Base-by-base conservation (phyloP, 306 rosid species). In the Vigna reflexopilosa region DNA sequence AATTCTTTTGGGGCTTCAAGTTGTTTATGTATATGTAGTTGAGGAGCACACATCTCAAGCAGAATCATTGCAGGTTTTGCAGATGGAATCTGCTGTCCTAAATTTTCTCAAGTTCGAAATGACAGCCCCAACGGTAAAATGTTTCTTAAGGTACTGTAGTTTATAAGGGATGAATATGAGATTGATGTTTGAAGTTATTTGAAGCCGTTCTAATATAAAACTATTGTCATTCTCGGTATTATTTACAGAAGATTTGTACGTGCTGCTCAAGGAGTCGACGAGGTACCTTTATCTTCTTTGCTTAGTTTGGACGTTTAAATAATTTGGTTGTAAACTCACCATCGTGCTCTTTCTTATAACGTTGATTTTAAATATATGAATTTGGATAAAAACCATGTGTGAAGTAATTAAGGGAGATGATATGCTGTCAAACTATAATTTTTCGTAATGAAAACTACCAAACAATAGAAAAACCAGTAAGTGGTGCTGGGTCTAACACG, bases 71-170 rank as follows among this genome's bases (percentile, higher is more conserved):
- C 88, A 93, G 97, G 98, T 95, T 58, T 84, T 93, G 91, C 87
- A 93, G 80, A 93, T 95, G 98, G 98, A 95, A 84, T 95, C 98
- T 63, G 65, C 89, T 55, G 93, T 93, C 17, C 84, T 95, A 91
- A 95, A 95, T 85, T 95, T 72, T 87, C 83, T 95, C 69, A 93
- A 95, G 83, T 95, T 95, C 22, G 98, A 95, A 90, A 91, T 95
- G 99, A 93, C 99, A 28, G 97, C 98, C 61, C 94, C 98, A n/a
- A 93, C 98, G 66, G 71, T 85, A 1, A 95, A 95, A 83, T 95
- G 99, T 74, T 93, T 93, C 85, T 67, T 91, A 66, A 92, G 98
- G 98, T 47, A 26, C 36, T 28, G 98, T 89, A 74, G 65, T 47
- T 20, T 42, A 16, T 49, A 9, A 34, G 4, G 6, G 11, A 54